Conservation (phyloP, 495 filamentous ascomycete species). For the Friedmanniomyces simplex region DNA sequence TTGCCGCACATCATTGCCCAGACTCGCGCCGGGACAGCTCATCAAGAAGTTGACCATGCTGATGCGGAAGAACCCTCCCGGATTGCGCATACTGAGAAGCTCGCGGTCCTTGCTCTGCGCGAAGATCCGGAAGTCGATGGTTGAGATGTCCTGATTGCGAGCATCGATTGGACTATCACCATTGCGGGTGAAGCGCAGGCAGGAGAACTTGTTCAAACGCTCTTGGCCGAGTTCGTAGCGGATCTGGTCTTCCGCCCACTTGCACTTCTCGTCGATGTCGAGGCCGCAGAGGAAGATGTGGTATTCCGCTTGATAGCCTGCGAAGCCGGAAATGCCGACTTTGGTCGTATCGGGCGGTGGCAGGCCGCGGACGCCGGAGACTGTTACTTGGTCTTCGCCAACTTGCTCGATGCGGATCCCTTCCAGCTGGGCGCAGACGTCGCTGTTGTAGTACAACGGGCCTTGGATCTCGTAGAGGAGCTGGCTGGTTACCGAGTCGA, state of each 20-base stretch:
- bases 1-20: conserved; percentile 23
- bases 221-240: conserved; percentile 14
- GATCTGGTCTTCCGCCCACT: conserved; percentile 25
- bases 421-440: conserved; percentile 29
- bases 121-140: conserved; percentile 33
- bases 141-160: conserved; percentile 28
- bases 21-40: conserved; percentile 14
- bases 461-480: conserved; percentile 32
- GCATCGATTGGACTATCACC: conserved; percentile 26
- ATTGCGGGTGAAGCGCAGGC: conserved; percentile 29
- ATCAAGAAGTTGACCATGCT: conserved; percentile 17
- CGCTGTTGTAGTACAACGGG: conserved; percentile 23
- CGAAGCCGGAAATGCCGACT: conserved; percentile 23
- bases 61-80: conserved; percentile 25
- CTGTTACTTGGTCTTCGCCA: conserved; percentile 25
- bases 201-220: conserved; percentile 18
- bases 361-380: conserved; percentile 28
- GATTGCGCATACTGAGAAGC: conserved; percentile 21
- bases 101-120: conserved; percentile 26
- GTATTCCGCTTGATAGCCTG: conserved; percentile 25
- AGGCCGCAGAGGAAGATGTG: conserved; percentile 24
- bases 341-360: conserved; percentile 32
- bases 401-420: conserved; percentile 26
- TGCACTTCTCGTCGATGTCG: conserved; percentile 27
- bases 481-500: conserved; percentile 21